These are phyloP conservation scores for Picochlorum sp. DNA, from an alignment of 139 green algal species.

Conservation along the genomic window DNA sequence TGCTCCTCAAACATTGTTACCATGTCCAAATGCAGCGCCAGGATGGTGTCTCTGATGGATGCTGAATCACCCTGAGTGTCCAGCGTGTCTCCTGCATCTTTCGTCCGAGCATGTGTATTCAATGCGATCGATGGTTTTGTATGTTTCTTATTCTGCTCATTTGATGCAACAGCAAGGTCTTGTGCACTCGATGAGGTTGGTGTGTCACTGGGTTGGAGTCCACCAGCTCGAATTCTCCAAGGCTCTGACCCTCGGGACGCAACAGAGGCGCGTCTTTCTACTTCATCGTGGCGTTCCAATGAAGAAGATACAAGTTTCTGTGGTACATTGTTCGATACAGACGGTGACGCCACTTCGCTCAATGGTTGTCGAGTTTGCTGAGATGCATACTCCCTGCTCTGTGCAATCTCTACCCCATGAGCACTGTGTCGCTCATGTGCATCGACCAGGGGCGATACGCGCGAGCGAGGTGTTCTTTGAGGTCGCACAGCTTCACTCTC, in stretches of 20 bases:
- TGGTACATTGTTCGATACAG: no score
- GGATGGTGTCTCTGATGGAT: slow-evolving; percentile 20
- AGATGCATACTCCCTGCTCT: no score
- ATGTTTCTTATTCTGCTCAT: no score
- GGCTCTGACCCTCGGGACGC: background rate
- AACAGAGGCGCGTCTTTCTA: background rate
- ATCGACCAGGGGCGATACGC: no score
- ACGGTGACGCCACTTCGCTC: no score
- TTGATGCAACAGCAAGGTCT: no score
- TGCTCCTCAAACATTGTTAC: slow-evolving; percentile 28
- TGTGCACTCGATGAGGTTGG: background rate
- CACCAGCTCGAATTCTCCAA: slow-evolving; percentile 4
- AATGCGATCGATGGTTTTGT: no score
- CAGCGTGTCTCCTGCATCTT: background rate
- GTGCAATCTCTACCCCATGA: no score
- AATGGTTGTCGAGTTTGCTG: no score
- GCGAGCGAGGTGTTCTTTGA: no score
- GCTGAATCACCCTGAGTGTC: background rate
- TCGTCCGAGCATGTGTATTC: background rate
- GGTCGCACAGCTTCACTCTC: background rate
- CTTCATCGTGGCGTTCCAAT: background rate
- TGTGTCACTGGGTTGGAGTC: background rate
- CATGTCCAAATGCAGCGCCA: slow-evolving; percentile 33
- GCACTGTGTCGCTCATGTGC: no score
- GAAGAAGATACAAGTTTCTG: no score